Conservation (phyloP, 306 rosid genomes). For the Acacia melanoxylon region DNA sequence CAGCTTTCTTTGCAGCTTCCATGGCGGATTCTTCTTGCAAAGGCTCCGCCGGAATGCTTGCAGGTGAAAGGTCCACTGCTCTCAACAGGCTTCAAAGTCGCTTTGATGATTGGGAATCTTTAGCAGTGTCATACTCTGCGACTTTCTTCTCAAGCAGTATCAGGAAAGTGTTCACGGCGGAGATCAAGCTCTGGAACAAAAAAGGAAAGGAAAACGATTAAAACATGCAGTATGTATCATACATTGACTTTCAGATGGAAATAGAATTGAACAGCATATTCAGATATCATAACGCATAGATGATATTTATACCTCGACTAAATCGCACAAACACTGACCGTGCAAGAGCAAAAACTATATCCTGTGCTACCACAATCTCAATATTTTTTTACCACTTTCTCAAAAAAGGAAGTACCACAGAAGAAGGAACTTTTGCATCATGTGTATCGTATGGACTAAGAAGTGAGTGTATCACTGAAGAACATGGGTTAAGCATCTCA, state of each 20-base stretch:
- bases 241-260: constrained; percentile 25
- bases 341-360: constrained; percentile 67
- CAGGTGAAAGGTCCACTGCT: too few relatives aligned
- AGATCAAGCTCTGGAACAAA: constrained; percentile 83
- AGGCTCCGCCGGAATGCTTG: too few relatives aligned
- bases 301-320: constrained; percentile 48
- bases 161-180: too few relatives aligned
- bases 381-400: constrained; percentile 60
- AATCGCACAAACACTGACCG: constrained; percentile 70
- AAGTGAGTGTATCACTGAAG: too few relatives aligned
- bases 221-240: constrained; percentile 21
- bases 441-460: constrained; percentile 66
- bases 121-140: too few relatives aligned
- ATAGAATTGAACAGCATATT: neutral
- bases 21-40: too few relatives aligned
- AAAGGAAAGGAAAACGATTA: neutral
- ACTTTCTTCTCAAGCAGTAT: too few relatives aligned
- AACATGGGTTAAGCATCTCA: too few relatives aligned
- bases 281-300: neutral
- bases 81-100: too few relatives aligned
- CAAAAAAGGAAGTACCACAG: constrained; percentile 52
- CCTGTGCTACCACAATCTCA: constrained; percentile 63
- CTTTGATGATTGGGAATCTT: too few relatives aligned
- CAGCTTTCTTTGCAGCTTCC: too few relatives aligned
- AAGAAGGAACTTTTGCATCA: constrained; percentile 60